Percentiles rank a stretch among this genome's conserved stretches.
These are phyloP conservation scores for Phlyctochytrium bullatum DNA, from an alignment of 192 early-diverging fungal species.

Conservation along the genomic window DNA sequence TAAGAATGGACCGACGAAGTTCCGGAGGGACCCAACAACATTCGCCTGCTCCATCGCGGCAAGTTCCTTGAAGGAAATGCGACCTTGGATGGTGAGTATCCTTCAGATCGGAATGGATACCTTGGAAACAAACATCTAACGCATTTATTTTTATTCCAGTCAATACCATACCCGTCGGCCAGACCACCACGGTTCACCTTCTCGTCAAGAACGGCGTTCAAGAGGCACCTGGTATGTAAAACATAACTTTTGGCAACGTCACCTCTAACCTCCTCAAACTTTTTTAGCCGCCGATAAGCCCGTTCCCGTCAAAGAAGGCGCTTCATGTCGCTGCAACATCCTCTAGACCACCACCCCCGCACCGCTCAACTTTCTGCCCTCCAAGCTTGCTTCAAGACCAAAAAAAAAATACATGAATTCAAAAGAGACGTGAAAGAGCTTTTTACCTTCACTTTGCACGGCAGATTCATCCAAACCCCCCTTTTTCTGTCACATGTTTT, in stretches of 20 bases:
- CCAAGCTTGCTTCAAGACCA: too few relatives aligned
- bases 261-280: background rate
- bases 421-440: too few relatives aligned
- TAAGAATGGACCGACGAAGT: slow-evolving; percentile 41
- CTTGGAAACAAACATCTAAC: slow-evolving; percentile 22
- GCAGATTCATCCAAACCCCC: too few relatives aligned
- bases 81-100: slow-evolving; percentile 27
- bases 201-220: slow-evolving; percentile 30
- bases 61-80: slow-evolving; percentile 36
- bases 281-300: slow-evolving; percentile 5
- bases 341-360: too few relatives aligned
- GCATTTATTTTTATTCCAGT: background rate
- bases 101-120: background rate
- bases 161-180: slow-evolving; percentile 23
- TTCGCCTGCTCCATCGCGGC: slow-evolving; percentile 40
- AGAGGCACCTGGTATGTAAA: background rate
- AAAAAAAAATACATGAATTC: too few relatives aligned
- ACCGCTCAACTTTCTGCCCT: too few relatives aligned
- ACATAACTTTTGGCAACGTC: background rate
- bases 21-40: slow-evolving; percentile 24
- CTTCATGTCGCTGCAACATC: background rate
- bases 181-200: slow-evolving; percentile 43
- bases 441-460: too few relatives aligned
- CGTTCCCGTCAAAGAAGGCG: background rate
- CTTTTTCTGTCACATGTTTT: too few relatives aligned